phyloP scores from a whole-genome alignment of 805 yeast species.

The Blastobotrys attinorum region DNA sequence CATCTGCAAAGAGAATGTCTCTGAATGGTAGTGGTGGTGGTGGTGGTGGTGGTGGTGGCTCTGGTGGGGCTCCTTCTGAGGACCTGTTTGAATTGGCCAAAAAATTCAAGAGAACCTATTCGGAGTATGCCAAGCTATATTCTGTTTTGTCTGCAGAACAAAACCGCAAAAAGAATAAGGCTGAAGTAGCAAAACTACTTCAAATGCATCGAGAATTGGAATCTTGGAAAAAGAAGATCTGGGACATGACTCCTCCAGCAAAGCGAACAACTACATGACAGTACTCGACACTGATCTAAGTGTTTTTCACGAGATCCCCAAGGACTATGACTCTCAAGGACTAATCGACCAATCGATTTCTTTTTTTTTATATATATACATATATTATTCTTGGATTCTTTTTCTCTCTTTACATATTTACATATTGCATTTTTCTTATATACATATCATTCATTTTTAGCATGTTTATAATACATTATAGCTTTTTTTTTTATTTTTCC shows the following conservation, averaged over 20 bases:
- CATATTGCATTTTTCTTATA: too few species aligned
- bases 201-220: constrained; percentile 45
- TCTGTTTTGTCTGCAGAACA: constrained; percentile 19
- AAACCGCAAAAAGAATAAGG: constrained; percentile 19
- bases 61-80: constrained; percentile 13
- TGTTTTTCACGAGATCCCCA: too few species aligned
- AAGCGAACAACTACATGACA: too few species aligned
- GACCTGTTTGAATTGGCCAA: constrained; percentile 38
- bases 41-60: too few species aligned
- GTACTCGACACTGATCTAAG: too few species aligned
- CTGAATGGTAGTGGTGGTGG: constrained; percentile 2
- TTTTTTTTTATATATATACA: too few species aligned
- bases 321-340: too few species aligned
- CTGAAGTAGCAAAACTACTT: constrained; percentile 34
- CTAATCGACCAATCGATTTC: too few species aligned
- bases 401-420: too few species aligned
- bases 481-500: too few species aligned
- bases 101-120: constrained; percentile 40
- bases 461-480: constrained; percentile 7
- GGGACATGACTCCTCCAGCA: constrained; percentile 40
- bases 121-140: constrained; percentile 44
- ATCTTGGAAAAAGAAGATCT: constrained; percentile 48
- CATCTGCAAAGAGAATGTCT: neutral
- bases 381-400: too few species aligned
- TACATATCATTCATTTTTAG: too few species aligned